Percentiles rank a stretch among this genome's conserved stretches.
Evolutionary conservation across 768 basidiomycete genomes (phyloP).

Genomic region (Lactarius vividus): DNA sequence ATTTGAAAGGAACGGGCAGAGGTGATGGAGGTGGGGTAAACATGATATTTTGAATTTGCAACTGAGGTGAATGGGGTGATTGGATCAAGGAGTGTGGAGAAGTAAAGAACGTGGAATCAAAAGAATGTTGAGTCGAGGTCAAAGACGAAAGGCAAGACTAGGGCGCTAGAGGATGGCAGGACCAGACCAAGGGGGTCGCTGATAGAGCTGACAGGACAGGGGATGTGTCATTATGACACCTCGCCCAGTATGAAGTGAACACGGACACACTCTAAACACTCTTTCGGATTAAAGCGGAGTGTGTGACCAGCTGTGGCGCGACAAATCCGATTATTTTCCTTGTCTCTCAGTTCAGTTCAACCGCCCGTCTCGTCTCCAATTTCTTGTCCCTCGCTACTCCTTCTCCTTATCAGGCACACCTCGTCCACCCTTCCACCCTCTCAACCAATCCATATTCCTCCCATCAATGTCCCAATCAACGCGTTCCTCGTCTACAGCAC

Average conservation of each 20-base stretch:
- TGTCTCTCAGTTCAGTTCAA: not conserved
- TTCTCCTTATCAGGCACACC: not conserved
- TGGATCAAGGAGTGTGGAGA: not conserved
- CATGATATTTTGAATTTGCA: conserved; percentile 29
- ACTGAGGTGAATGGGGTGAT: not conserved
- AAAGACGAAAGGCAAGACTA: not conserved
- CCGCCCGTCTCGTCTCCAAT: no score
- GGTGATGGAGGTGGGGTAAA: conserved; percentile 46
- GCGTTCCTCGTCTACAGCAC: conserved; percentile 26
- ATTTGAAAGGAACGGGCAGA: conserved; percentile 29
- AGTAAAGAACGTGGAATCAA: conserved; percentile 20
- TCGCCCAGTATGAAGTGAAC: not conserved
- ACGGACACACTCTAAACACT: not conserved
- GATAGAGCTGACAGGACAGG: not conserved
- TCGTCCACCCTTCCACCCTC: no score
- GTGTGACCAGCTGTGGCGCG: conserved; percentile 5
- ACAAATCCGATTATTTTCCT: conserved; percentile 1
- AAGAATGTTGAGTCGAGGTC: conserved; percentile 8
- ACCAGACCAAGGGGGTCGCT: not conserved
- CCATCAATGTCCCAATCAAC: conserved; percentile 28
- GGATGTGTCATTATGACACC: not conserved
- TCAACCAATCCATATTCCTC: not conserved
- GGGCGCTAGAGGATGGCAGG: not conserved
- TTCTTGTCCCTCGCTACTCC: no score
- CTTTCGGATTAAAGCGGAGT: conserved; percentile 31